Evolutionary conservation across 2,329 filamentous ascomycete genomes (phyloP).

Genomic region (Rhynchosporium graminicola): DNA sequence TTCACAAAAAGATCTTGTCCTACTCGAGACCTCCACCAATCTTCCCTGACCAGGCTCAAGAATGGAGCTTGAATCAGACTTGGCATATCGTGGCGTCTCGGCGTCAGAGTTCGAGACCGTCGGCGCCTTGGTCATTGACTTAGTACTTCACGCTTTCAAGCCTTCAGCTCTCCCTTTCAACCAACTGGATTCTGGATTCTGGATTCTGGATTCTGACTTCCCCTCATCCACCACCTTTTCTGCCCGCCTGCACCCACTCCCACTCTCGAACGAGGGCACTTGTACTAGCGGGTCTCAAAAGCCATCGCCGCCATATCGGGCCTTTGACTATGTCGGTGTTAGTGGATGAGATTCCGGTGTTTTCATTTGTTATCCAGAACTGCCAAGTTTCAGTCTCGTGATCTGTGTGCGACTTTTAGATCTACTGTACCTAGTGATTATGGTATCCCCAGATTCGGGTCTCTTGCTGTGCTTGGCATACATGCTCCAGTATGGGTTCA

Average conservation of each 20-base stretch:
- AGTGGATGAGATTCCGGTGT: neutral
- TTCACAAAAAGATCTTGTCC: neutral
- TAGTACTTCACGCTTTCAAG: neutral
- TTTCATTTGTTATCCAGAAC: neutral
- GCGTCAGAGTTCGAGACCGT: conserved; percentile 3
- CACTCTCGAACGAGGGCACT: no score
- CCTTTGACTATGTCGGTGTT: neutral
- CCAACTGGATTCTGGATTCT: no score
- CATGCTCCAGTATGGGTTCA: neutral
- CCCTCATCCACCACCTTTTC: conserved; percentile 7
- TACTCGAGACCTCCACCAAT: neutral
- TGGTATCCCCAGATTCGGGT: neutral
- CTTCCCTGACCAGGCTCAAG: neutral
- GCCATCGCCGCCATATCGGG: neutral
- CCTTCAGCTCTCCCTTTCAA: neutral
- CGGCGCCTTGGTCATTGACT: neutral
- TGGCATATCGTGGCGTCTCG: neutral
- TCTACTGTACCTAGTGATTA: neutral
- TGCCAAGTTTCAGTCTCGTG: conserved; percentile 13
- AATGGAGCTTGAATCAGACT: neutral
- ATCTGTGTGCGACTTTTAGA: neutral
- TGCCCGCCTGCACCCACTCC: neutral
- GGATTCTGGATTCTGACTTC: neutral
- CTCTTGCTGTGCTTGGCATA: neutral
- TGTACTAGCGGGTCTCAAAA: conserved; percentile 2